Percentiles rank a stretch among this genome's conserved stretches.
Evolutionary conservation across 2,329 filamentous ascomycete genomes (phyloP).

Genomic region (Fusarium bactridioides): DNA sequence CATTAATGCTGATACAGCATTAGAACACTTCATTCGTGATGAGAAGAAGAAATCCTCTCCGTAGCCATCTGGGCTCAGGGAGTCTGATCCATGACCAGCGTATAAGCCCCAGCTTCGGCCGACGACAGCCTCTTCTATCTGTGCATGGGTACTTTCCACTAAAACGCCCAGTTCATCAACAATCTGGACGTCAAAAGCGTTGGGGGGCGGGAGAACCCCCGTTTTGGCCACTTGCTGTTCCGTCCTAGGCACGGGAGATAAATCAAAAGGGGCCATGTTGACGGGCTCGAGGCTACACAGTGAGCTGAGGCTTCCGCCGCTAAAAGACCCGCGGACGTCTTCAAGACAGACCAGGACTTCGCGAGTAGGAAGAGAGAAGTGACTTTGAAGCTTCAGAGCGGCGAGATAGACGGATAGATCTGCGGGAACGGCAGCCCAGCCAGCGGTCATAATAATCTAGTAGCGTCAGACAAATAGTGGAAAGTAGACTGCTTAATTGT

Average conservation of each 20-base stretch:
- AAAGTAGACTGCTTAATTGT: not conserved
- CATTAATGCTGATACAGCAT: not conserved
- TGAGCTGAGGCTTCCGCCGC: conserved; percentile 30
- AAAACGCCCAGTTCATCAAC: not conserved
- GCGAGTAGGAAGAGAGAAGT: conserved; percentile 13
- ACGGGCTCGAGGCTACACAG: conserved; percentile 16
- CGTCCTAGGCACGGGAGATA: not conserved
- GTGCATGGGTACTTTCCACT: conserved; percentile 12
- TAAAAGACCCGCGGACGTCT: conserved; percentile 14
- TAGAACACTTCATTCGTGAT: conserved; percentile 5
- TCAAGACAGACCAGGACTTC: conserved; percentile 24
- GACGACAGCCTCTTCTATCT: conserved; percentile 24
- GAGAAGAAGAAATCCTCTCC: conserved; percentile 8
- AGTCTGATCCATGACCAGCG: not conserved
- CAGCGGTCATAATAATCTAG: conserved; percentile 29
- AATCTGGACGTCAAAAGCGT: not conserved
- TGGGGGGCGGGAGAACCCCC: not conserved
- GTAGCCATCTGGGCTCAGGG: not conserved
- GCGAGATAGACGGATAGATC: conserved; percentile 29
- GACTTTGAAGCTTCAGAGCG: conserved; percentile 2
- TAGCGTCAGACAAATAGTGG: not conserved
- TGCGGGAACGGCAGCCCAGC: conserved; percentile 30
- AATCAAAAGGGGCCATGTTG: not conserved
- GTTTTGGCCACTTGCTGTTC: not conserved
- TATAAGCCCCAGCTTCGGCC: conserved; percentile 29